Evolutionary conservation across 129 eudicot genomes (phyloP), one percentile per base, ranked within the genome.

Genomic region (Centella asiatica): DNA sequence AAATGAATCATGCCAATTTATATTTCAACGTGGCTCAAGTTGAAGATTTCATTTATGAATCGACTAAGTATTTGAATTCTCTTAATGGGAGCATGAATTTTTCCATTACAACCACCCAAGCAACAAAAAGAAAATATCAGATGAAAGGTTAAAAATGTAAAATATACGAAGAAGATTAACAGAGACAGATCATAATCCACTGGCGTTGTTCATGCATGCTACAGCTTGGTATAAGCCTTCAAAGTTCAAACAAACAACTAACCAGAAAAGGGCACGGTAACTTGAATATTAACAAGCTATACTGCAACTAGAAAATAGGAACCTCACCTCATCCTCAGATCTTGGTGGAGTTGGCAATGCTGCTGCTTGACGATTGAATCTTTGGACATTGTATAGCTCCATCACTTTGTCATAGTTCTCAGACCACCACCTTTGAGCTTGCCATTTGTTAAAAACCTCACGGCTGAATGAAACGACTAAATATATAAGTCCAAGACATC

Each of bases 371-470:
- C 61, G 81, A 70, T 75, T 83, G 68, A 80, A 84, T 58, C 69
- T 80, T 55, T 86, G 90, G 79, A 90, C 97, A 57, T 90, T 90
- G 78, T 90, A 90, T 46, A 90, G 79, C 73, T 90, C 97, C 93
- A 83, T 83, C 31, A 90, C 97, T 69, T 79, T 90, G 70, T 90
- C 97, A 50, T 76, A 80, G 80, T 90, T 90, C 72, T 90, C 97
- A 2, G 89, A 83, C 97, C 97, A 90, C 97, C 97, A 90, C 64
- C 85, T 77, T 73, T 90, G 97, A 72, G 97, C 97, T 90, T 90
- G 94, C 87, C 89, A 81, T 72, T 90, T 90, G 85, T 90, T 90
- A 70, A 86, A 90, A 72, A 90, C 83, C 65, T 90, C 97, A 26
- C 97, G 97, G 67, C 97, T 90, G 72, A n/a, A 29, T 29, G 59